phyloP scores from a whole-genome alignment of 306 rosid genomes.

The Lathyrus aphaca region DNA sequence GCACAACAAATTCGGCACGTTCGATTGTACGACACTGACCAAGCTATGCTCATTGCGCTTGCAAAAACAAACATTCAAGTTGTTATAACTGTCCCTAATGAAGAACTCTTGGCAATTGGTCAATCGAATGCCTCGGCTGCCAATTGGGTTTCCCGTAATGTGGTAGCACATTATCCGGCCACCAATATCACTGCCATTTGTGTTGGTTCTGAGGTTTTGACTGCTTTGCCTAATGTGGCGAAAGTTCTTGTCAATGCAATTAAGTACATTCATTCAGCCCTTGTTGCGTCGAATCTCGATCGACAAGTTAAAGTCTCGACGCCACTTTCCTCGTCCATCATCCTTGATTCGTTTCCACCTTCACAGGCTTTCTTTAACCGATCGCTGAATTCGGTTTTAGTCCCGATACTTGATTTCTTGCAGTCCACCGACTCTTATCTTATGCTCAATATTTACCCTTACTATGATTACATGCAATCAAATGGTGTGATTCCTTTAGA shows the following conservation, averaged over 20 bases:
- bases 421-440: conserved; percentile 73
- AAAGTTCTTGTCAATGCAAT: conserved; percentile 71
- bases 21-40: conserved; percentile 70
- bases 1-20: conserved; percentile 73
- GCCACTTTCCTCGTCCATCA: conserved; percentile 71
- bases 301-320: conserved; percentile 77
- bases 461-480: conserved; percentile 81
- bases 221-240: conserved; percentile 72
- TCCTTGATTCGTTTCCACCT: conserved; percentile 89
- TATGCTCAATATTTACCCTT: conserved; percentile 81
- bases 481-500: conserved; percentile 82
- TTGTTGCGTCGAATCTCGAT: conserved; percentile 77
- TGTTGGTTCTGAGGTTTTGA: conserved; percentile 80
- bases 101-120: conserved; percentile 76
- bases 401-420: conserved; percentile 76
- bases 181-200: conserved; percentile 83
- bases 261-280: conserved; percentile 76
- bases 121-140: conserved; percentile 84
- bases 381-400: conserved; percentile 62
- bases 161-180: conserved; percentile 82
- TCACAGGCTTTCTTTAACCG: conserved; percentile 86
- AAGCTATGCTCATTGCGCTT: conserved; percentile 77
- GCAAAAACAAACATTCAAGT: conserved; percentile 77
- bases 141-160: conserved; percentile 80
- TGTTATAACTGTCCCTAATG: conserved; percentile 71